phyloP scores from a whole-genome alignment of 1,284 basidiomycete genomes.

The Prillingera fragicola region DNA sequence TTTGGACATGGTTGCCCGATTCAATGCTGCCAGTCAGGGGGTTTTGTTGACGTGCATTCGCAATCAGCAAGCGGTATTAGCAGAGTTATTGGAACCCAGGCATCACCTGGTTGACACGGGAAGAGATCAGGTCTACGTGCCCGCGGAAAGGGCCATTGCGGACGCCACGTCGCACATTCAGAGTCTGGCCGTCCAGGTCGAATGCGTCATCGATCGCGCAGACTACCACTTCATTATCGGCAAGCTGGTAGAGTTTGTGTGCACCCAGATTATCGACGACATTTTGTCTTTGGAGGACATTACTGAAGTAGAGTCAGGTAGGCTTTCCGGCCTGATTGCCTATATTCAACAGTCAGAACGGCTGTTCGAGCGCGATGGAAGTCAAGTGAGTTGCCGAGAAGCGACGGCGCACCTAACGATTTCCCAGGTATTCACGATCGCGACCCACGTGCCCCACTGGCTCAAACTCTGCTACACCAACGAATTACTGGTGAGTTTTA shows the following conservation, averaged over 20 bases:
- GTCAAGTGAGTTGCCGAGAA: conserved; percentile 4
- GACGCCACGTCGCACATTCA: too few species aligned
- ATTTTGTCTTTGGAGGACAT: conserved; percentile 81
- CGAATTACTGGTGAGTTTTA: conserved; percentile 68
- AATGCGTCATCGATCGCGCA: not conserved
- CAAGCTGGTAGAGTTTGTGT: conserved; percentile 59
- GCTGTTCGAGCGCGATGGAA: conserved; percentile 55
- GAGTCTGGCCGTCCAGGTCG: too few species aligned
- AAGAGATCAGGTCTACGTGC: conserved; percentile 56
- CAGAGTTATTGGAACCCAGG: conserved; percentile 57
- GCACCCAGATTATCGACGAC: conserved; percentile 65
- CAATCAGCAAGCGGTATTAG: conserved; percentile 53
- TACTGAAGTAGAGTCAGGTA: conserved; percentile 79
- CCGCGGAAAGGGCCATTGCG: not conserved
- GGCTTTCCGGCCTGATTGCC: conserved; percentile 72
- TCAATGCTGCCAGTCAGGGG: conserved; percentile 58
- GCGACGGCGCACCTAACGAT: not conserved
- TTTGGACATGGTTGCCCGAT: conserved; percentile 52
- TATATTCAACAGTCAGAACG: conserved; percentile 72
- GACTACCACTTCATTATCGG: too few species aligned
- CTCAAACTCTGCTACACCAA: conserved; percentile 89
- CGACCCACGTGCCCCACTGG: conserved; percentile 76
- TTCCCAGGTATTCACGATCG: conserved; percentile 29
- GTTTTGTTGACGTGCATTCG: conserved; percentile 66
- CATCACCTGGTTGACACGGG: conserved; percentile 67